Conservation (phyloP, 2,329 filamentous ascomycete species). For the Boeremia lycopersici region DNA sequence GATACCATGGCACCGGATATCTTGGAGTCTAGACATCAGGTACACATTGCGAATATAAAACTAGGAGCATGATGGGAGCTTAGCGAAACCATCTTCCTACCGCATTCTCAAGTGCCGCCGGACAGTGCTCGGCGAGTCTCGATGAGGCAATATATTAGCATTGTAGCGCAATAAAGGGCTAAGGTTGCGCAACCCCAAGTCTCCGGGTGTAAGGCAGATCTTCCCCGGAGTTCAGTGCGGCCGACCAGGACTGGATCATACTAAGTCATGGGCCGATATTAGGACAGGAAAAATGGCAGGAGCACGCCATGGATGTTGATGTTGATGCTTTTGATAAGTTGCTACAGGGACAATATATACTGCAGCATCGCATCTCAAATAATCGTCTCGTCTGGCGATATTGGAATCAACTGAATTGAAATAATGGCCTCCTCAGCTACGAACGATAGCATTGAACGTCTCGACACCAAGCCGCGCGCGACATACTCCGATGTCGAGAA, state of each 20-base stretch:
- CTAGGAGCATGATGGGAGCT: background rate
- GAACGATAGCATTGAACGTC: constrained; percentile 9
- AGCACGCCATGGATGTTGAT: constrained; percentile 2
- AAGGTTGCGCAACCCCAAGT: background rate
- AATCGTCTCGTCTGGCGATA: background rate
- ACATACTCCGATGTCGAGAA: constrained; percentile 22
- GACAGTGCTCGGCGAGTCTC: constrained; percentile 3
- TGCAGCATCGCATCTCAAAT: background rate
- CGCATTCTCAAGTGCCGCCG: background rate
- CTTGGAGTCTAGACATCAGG: no score
- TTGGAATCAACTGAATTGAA: background rate
- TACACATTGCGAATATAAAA: no score
- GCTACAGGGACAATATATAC: background rate
- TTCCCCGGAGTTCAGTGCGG: constrained; percentile 1
- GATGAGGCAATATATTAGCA: constrained; percentile 1
- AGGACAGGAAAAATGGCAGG: background rate
- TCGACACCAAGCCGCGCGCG: constrained; percentile 13
- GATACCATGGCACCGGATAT: no score
- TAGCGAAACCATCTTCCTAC: no score
- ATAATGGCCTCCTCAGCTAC: constrained; percentile 11
- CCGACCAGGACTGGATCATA: background rate
- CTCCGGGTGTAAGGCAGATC: background rate
- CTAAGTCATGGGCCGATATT: background rate
- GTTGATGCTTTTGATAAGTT: background rate
- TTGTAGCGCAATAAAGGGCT: background rate